Evolutionary conservation across 371 early-diverging fungal genomes (phyloP).

Genomic region (Zancudomyces culisetae): DNA sequence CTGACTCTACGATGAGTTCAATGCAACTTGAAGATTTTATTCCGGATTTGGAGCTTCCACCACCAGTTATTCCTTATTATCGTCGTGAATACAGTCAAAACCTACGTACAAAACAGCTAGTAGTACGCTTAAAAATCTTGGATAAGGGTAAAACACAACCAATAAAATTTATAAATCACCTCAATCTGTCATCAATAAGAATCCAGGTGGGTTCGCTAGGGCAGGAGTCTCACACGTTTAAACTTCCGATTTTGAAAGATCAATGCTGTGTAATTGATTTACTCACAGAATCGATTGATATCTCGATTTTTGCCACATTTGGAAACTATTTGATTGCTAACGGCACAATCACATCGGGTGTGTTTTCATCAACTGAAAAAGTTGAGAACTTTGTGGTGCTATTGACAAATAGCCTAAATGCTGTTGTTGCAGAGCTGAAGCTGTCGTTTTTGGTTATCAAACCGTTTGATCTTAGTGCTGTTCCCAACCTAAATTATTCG

Average conservation of each 20-base stretch:
- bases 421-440: conserved; percentile 72
- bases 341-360: conserved; percentile 54
- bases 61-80: conserved; percentile 90
- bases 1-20: conserved; percentile 4
- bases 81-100: conserved; percentile 90
- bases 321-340: conserved; percentile 84
- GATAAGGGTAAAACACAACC: conserved; percentile 12
- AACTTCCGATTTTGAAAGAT: conserved; percentile 50
- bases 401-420: conserved; percentile 66
- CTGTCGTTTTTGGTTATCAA: conserved; percentile 64
- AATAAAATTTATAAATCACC: conserved; percentile 18
- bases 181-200: conserved; percentile 34
- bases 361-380: conserved; percentile 29
- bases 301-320: conserved; percentile 84
- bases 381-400: conserved; percentile 29
- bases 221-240: conserved; percentile 73
- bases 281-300: conserved; percentile 56
- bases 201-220: conserved; percentile 46
- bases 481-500: conserved; percentile 26
- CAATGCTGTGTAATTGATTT: conserved; percentile 60
- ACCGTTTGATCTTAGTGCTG: conserved; percentile 64
- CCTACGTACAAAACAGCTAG: conserved; percentile 62
- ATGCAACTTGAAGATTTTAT: conserved; percentile 53
- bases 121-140: conserved; percentile 36
- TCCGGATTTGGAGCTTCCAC: conserved; percentile 75